A percentile compares a stretch with the other conserved stretches of the same genome.
These are phyloP conservation scores for Serendipita sp. DNA, from an alignment of 768 basidiomycete species.

Conservation along the genomic window DNA sequence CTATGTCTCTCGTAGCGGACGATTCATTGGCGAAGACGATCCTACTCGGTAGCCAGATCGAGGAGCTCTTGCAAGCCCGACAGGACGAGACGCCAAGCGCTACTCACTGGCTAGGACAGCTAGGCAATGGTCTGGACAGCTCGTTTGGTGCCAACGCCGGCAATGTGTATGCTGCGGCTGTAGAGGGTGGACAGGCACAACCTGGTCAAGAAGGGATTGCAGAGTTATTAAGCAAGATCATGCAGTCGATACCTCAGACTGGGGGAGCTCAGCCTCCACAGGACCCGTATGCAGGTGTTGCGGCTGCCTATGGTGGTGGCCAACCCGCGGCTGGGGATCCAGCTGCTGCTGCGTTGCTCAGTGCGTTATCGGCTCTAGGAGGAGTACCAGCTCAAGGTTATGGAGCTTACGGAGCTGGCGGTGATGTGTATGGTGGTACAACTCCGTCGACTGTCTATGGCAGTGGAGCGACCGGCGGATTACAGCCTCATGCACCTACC, in stretches of 20 bases:
- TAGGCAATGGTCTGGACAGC: neutral
- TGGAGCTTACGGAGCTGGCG: neutral
- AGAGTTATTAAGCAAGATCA: neutral
- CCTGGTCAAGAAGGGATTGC: neutral
- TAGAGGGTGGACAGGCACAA: neutral
- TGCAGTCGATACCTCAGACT: neutral
- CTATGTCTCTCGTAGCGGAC: slow-evolving; percentile 51
- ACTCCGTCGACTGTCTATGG: neutral
- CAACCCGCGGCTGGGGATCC: neutral
- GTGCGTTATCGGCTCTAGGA: neutral
- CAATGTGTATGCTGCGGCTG: neutral
- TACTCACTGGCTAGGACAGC: neutral
- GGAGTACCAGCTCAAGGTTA: neutral
- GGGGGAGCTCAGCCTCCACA: neutral
- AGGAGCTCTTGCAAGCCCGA: slow-evolving; percentile 5
- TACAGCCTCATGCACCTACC: neutral
- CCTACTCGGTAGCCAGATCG: slow-evolving; percentile 50
- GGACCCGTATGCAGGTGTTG: neutral
- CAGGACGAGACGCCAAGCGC: neutral
- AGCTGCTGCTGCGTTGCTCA: neutral
- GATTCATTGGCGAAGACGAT: slow-evolving; percentile 47
- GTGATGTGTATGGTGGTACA: neutral
- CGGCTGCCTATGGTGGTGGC: neutral
- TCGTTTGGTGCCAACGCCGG: neutral
- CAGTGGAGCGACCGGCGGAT: neutral